These are phyloP conservation scores for Cordyceps javanica DNA, from an alignment of 2,329 filamentous ascomycete genomes.

Conservation along the genomic window DNA sequence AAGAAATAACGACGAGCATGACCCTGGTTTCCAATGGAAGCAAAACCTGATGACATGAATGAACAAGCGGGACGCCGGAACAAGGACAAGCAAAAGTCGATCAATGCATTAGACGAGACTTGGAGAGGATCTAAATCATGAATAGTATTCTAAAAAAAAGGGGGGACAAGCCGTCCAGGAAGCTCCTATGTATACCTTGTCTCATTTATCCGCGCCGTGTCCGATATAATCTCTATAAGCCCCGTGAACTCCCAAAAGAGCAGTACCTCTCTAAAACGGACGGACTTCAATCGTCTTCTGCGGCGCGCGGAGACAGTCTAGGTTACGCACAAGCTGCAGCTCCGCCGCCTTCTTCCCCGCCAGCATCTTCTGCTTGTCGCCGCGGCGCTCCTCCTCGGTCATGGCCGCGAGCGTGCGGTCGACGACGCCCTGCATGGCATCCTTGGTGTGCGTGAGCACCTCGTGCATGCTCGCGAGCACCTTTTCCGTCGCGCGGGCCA, in stretches of 20 bases:
- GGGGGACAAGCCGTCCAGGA: not conserved
- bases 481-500: slow-evolving; percentile 78
- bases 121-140: not conserved
- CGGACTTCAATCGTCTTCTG: slow-evolving; percentile 54
- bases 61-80: not conserved
- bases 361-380: slow-evolving; percentile 58
- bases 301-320: slow-evolving; percentile 62
- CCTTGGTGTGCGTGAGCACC: slow-evolving; percentile 64
- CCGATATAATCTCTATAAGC: not conserved
- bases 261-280: slow-evolving; percentile 26
- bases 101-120: not conserved
- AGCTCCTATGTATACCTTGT: not conserved
- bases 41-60: not conserved
- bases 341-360: slow-evolving; percentile 76
- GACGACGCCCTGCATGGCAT: slow-evolving; percentile 51
- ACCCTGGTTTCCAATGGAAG: too few relatives aligned
- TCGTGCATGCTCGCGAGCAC: slow-evolving; percentile 91
- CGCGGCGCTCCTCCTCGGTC: slow-evolving; percentile 39
- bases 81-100: not conserved
- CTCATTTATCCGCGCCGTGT: not conserved
- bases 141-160: not conserved
- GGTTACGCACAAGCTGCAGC: slow-evolving; percentile 72
- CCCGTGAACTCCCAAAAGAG: not conserved
- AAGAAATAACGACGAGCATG: too few relatives aligned
- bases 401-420: slow-evolving; percentile 36